Base-by-base conservation (phyloP, 139 green algal genomes). In the Medakamo hakoo region DNA sequence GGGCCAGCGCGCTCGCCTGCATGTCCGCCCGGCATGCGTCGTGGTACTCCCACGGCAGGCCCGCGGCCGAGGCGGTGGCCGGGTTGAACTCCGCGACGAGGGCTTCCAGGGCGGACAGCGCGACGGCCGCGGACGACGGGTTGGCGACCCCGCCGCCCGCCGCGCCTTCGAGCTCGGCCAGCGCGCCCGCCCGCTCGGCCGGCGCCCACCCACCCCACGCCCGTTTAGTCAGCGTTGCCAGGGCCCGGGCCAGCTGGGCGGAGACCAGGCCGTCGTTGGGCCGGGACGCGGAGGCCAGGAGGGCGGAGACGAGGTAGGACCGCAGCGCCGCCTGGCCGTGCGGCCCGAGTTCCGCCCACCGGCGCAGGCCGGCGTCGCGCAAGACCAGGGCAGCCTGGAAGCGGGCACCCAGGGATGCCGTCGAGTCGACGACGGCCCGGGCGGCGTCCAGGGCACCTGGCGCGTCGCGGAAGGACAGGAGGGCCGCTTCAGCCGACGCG, bases 1-100 rank as follows among this genome's bases (percentile, higher is more conserved):
- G 40, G 40, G 40, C 9, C 40, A 52, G 40, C 40, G 9, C 9
- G 9, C 40, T 16, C 28, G 70, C 68, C 68, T 87, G 68, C 63
- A 86, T 62, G 64, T 58, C 62, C 20, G 57, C 66, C 32, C 79
- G 73, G 68, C 80, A 90, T 5, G 29, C 57, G 56, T 86, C 79
- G 63, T 94, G 86, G 52, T 79, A 80, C 32, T 87, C 85, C 78
- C 78, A 86, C 0, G 82, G 71, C 70, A 88, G 63, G 1, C 79
- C 79, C 74, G 92, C 65, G 3, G 76, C 58, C 49, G 58, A 76
- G 24, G 85, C 77, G 0, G 73, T 86, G 29, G 68, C 49, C 14
- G 80, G 75, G 1, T 70, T 63, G 55, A 92, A 94, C 73, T 94
- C 83, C 0, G 49, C 55, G 26, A 94, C 80, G 14, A 85, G 29